phyloP scores from a whole-genome alignment of 2,329 filamentous ascomycete genomes.

The Colletotrichum truncatum region DNA sequence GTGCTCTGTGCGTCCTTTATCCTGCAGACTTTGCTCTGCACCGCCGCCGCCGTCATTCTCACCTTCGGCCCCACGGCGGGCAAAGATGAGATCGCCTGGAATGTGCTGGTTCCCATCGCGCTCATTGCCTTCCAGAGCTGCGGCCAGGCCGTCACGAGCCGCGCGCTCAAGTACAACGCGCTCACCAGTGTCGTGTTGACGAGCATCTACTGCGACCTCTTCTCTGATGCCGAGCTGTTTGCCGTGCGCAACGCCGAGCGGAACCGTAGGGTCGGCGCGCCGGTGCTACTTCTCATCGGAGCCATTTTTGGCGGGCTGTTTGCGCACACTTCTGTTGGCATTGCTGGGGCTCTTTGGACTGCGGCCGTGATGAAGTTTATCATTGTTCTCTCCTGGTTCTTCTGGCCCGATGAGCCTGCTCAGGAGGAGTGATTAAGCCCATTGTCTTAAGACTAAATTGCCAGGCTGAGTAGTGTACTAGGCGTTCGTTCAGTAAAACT shows the following conservation, averaged over 20 bases:
- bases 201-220: conserved; percentile 83
- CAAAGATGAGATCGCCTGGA: conserved; percentile 60
- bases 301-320: conserved; percentile 60
- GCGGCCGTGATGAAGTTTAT: conserved; percentile 64
- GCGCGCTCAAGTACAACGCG: conserved; percentile 74
- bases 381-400: conserved; percentile 66
- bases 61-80: conserved; percentile 51
- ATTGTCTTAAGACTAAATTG: no score
- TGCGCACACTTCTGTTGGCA: conserved; percentile 56
- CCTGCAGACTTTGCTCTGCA: conserved; percentile 59
- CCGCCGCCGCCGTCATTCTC: conserved; percentile 53
- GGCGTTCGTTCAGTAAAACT: no score
- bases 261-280: conserved; percentile 60
- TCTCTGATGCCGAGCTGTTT: conserved; percentile 68
- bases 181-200: conserved; percentile 84
- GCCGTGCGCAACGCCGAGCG: conserved; percentile 55
- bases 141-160: conserved; percentile 79
- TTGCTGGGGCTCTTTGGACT: conserved; percentile 67
- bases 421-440: conserved; percentile 41
- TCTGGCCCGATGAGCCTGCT: conserved; percentile 63
- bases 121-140: conserved; percentile 80
- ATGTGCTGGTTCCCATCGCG: conserved; percentile 72
- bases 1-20: conserved; percentile 69
- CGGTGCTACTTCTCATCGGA: conserved; percentile 57
- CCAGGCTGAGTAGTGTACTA: no score